Conservation (phyloP, 2,329 filamentous ascomycete species). For the Arthrobotrys sinensis region DNA sequence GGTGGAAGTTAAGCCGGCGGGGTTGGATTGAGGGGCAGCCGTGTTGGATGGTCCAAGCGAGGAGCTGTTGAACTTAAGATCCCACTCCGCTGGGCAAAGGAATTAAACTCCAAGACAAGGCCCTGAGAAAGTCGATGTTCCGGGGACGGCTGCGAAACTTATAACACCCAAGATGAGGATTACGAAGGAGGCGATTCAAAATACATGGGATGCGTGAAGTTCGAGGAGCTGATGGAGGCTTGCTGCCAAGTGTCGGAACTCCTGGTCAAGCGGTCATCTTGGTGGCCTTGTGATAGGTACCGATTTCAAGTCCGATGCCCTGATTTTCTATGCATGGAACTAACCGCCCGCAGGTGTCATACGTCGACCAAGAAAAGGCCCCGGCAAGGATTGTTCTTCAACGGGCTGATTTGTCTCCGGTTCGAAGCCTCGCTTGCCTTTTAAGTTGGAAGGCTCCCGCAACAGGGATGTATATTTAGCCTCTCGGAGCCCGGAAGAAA, state of each 20-base stretch:
- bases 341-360: slow-evolving; percentile 5
- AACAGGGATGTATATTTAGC: slow-evolving; percentile 23
- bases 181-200: background rate
- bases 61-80: background rate
- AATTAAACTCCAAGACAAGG: background rate
- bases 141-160: background rate
- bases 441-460: slow-evolving; percentile 7
- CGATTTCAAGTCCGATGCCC: slow-evolving; percentile 29
- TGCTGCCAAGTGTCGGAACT: slow-evolving; percentile 32
- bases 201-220: background rate
- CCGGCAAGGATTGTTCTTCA: background rate
- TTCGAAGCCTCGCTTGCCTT: slow-evolving; percentile 24
- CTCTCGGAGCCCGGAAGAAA: background rate
- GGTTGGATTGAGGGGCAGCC: slow-evolving; percentile 37
- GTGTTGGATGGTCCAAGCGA: slow-evolving; percentile 55
- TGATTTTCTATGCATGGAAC: slow-evolving; percentile 7
- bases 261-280: slow-evolving; percentile 26
- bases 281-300: slow-evolving; percentile 52
- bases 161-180: background rate
- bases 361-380: slow-evolving; percentile 31
- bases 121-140: background rate
- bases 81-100: slow-evolving; percentile 14
- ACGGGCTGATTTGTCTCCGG: slow-evolving; percentile 14
- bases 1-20: slow-evolving; percentile 30
- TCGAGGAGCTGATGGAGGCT: slow-evolving; percentile 38